Percentiles rank a stretch among this genome's conserved stretches.
Conservation (phyloP, 148 eudicot genomes). For the Spergularia marina region DNA sequence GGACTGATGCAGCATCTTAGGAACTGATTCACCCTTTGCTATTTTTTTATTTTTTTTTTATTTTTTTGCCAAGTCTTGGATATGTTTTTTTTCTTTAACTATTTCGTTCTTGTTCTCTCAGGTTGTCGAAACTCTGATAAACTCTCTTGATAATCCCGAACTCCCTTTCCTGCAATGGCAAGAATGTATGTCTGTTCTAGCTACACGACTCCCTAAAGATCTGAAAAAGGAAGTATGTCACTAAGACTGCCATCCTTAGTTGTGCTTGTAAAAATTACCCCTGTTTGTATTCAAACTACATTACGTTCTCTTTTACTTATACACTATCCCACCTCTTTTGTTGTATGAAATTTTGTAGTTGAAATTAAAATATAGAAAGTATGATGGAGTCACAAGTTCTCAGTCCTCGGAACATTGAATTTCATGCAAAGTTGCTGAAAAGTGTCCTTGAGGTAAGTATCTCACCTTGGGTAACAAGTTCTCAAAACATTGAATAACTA, state of each 20-base stretch:
- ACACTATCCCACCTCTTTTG: not conserved
- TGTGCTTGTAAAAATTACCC: conserved; percentile 5
- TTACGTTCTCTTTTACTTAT: conserved; percentile 1
- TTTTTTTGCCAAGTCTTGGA: not conserved
- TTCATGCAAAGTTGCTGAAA: conserved; percentile 81
- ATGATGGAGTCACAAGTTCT: conserved; percentile 48
- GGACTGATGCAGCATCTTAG: not conserved
- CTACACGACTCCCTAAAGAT: conserved; percentile 90
- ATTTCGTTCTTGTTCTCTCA: conserved; percentile 28
- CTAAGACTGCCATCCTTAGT: not conserved
- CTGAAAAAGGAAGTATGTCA: conserved; percentile 66
- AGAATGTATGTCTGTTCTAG: conserved; percentile 91
- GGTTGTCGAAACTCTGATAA: conserved; percentile 81
- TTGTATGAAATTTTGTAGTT: conserved; percentile 47
- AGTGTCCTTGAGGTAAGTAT: conserved; percentile 77
- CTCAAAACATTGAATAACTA: not conserved
- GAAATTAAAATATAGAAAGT: conserved; percentile 65
- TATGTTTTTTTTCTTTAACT: not conserved
- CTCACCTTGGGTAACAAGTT: conserved; percentile 7
- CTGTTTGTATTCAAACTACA: not conserved
- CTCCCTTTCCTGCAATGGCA: conserved; percentile 99
- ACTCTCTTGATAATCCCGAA: conserved; percentile 89
- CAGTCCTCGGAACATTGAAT: conserved; percentile 72
- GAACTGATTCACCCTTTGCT: not conserved
- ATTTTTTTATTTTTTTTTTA: not conserved